These are phyloP conservation scores for Golubevia pallescens DNA, from an alignment of 1,284 basidiomycete species.

Conservation along the genomic window DNA sequence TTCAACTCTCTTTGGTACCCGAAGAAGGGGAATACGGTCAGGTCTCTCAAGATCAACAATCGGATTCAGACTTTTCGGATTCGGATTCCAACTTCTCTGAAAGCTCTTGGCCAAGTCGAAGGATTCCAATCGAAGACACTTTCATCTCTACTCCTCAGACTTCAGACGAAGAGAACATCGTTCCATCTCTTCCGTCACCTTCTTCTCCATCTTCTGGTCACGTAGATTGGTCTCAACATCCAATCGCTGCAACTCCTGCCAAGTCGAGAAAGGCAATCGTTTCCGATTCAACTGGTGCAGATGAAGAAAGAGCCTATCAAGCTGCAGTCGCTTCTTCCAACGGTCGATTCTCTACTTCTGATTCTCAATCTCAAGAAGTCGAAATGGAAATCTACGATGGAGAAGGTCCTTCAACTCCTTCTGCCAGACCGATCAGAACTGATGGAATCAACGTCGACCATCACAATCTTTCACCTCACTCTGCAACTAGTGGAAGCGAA, in stretches of 20 bases:
- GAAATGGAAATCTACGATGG: too few species aligned
- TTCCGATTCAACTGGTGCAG: constrained; percentile 1
- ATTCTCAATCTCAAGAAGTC: too few species aligned
- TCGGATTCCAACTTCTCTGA: neutral
- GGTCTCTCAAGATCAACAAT: constrained; percentile 1
- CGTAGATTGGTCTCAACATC: neutral
- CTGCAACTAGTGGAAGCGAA: neutral
- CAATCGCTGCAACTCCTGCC: constrained; percentile 1
- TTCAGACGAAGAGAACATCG: too few species aligned
- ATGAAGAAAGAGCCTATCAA: too few species aligned
- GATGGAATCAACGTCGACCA: too few species aligned
- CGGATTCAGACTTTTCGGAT: constrained; percentile 4
- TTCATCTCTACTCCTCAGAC: too few species aligned
- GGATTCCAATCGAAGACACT: neutral
- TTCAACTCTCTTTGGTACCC: constrained; percentile 2
- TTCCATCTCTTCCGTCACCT: constrained; percentile 2
- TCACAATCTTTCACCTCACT: too few species aligned
- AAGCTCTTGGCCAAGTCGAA: neutral
- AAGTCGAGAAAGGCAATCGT: neutral
- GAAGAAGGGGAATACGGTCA: neutral
- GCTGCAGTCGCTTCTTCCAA: too few species aligned
- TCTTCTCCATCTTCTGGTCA: neutral
- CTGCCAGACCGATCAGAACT: too few species aligned
- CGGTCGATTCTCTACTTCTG: too few species aligned
- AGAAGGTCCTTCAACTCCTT: too few species aligned